Conservation (phyloP, 192 early-diverging fungal species). For the Backusella tuberculispora region DNA sequence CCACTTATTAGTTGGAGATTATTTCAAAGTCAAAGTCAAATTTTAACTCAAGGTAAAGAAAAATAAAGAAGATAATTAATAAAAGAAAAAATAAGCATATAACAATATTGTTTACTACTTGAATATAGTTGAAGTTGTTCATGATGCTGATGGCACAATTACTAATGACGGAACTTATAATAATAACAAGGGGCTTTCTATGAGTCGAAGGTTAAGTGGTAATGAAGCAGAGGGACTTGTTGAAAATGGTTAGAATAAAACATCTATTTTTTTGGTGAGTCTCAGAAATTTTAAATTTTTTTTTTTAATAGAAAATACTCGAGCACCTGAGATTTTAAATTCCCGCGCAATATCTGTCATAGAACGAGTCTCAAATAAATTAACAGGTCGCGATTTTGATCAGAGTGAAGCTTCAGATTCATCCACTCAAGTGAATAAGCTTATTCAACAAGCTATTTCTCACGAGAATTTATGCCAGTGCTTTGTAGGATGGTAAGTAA, state of each 20-base stretch:
- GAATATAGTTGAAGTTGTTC: conserved; percentile 25
- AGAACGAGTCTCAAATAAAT: conserved; percentile 89
- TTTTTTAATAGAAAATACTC: conserved; percentile 52
- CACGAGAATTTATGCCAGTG: conserved; percentile 89
- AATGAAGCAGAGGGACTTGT: conserved; percentile 45
- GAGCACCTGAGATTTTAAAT: conserved; percentile 59
- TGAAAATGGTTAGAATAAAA: conserved; percentile 26
- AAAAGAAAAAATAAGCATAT: background rate
- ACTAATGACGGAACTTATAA: conserved; percentile 32
- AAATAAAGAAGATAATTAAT: background rate
- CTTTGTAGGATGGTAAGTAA: conserved; percentile 63
- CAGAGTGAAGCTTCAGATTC: conserved; percentile 76
- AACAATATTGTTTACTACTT: background rate
- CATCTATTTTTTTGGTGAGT: background rate
- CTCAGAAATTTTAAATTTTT: background rate
- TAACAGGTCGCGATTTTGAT: conserved; percentile 94
- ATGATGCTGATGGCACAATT: conserved; percentile 27
- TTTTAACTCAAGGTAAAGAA: conserved; percentile 42
- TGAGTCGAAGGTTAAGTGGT: conserved; percentile 42
- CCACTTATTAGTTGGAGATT: conserved; percentile 93
- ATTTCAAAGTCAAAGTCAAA: conserved; percentile 48
- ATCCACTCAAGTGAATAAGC: conserved; percentile 81
- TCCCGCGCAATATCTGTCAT: conserved; percentile 82
- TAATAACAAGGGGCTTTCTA: conserved; percentile 32
- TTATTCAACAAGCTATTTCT: conserved; percentile 89